phyloP scores from a whole-genome alignment of 2,329 filamentous ascomycete genomes.

The Juglanconis sp. region DNA sequence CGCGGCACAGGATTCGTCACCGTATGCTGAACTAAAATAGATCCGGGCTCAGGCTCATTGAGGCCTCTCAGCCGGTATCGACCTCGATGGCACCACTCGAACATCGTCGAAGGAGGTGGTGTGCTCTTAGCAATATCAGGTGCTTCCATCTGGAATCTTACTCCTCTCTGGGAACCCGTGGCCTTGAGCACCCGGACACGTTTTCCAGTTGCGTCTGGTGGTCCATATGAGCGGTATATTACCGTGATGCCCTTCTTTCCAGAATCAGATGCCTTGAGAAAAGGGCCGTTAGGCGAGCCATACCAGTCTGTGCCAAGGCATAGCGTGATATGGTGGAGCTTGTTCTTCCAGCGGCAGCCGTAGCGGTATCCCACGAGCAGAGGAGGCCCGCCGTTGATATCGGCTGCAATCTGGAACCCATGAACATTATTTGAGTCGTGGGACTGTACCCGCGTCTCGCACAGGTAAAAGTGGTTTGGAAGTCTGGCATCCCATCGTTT shows the following conservation, averaged over 20 bases:
- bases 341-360: not conserved
- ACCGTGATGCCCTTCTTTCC: not conserved
- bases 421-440: not conserved
- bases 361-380: conserved; percentile 4
- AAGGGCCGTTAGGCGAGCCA: not conserved
- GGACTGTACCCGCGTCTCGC: not conserved
- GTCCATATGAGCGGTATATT: not conserved
- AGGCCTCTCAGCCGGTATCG: not conserved
- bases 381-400: not conserved
- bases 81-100: conserved; percentile 3
- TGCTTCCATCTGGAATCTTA: not conserved
- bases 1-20: not conserved
- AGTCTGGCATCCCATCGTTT: not conserved
- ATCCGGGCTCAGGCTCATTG: not conserved
- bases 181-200: not conserved
- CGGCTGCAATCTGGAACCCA: not conserved
- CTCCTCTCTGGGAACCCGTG: not conserved
- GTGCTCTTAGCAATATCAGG: not conserved
- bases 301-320: conserved; percentile 5
- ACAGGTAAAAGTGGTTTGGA: not conserved
- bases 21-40: conserved; percentile 2
- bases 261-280: not conserved
- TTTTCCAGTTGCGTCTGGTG: not conserved
- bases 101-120: not conserved
- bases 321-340: not conserved